phyloP scores from a whole-genome alignment of 1,284 basidiomycete genomes.

The Heterobasidion irregulare region DNA sequence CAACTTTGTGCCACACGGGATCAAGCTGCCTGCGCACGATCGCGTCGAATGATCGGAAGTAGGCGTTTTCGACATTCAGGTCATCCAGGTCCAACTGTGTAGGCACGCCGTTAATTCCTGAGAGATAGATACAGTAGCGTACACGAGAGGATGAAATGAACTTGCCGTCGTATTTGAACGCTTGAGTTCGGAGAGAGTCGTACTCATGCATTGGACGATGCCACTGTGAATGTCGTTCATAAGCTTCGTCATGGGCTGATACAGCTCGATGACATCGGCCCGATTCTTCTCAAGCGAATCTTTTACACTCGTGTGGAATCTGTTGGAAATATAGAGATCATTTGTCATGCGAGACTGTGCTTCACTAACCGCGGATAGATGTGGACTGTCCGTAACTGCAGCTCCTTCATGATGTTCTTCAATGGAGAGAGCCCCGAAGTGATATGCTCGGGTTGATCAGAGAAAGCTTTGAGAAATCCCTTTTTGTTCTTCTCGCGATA shows the following conservation, averaged over 20 bases:
- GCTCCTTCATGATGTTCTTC: slow-evolving; percentile 87
- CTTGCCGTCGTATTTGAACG: slow-evolving; percentile 77
- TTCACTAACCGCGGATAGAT: slow-evolving; percentile 79
- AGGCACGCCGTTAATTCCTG: too few species aligned
- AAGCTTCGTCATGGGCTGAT: slow-evolving; percentile 76
- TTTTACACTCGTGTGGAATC: slow-evolving; percentile 87
- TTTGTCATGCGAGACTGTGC: background rate
- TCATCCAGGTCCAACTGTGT: slow-evolving; percentile 88
- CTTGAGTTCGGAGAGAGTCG: slow-evolving; percentile 86
- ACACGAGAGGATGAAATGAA: slow-evolving; percentile 4
- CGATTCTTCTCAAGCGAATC: slow-evolving; percentile 71
- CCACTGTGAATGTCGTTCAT: slow-evolving; percentile 92
- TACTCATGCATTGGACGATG: slow-evolving; percentile 92
- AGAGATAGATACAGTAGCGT: background rate
- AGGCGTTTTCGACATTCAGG: slow-evolving; percentile 87
- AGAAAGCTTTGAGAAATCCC: slow-evolving; percentile 96
- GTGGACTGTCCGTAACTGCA: slow-evolving; percentile 82
- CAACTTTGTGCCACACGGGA: slow-evolving; percentile 95
- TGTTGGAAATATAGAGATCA: slow-evolving; percentile 19
- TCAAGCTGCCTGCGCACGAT: slow-evolving; percentile 87
- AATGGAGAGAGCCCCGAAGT: slow-evolving; percentile 88
- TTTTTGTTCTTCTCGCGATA: slow-evolving; percentile 82
- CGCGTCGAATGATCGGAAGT: slow-evolving; percentile 90
- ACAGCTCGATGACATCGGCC: slow-evolving; percentile 90
- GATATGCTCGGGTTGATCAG: slow-evolving; percentile 93